Conservation (phyloP, 1,284 basidiomycete genomes). For the Afroboletus lepidellus region DNA sequence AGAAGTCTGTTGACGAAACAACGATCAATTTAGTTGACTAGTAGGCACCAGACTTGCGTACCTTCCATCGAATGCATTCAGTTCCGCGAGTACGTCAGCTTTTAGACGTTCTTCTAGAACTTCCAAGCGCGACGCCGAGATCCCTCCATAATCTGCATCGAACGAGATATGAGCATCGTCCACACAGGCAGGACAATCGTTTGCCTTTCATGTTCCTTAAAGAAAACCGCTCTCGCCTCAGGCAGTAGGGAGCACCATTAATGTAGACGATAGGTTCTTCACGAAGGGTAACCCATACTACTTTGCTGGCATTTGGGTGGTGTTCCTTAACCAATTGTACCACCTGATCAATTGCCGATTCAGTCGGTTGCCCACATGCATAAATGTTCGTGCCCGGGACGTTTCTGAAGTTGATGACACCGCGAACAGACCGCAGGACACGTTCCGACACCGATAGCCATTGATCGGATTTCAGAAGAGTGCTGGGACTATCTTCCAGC, state of each 20-base stretch:
- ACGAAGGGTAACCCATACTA: slow-evolving; percentile 91
- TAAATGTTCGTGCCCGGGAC: slow-evolving; percentile 85
- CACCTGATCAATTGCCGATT: slow-evolving; percentile 87
- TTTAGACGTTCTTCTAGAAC: slow-evolving; percentile 89
- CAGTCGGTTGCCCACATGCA: slow-evolving; percentile 89
- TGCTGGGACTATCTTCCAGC: slow-evolving; percentile 45
- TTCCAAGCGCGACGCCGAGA: slow-evolving; percentile 85
- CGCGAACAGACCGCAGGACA: slow-evolving; percentile 73
- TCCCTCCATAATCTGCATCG: slow-evolving; percentile 81
- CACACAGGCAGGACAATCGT: slow-evolving; percentile 3
- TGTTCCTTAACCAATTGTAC: slow-evolving; percentile 65
- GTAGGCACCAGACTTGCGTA: slow-evolving; percentile 30
- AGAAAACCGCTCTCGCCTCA: slow-evolving; percentile 77
- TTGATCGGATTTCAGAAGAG: slow-evolving; percentile 87
- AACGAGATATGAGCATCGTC: slow-evolving; percentile 3
- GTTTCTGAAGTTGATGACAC: slow-evolving; percentile 93
- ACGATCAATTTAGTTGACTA: not conserved
- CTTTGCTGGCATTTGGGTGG: slow-evolving; percentile 59
- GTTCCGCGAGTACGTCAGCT: slow-evolving; percentile 85
- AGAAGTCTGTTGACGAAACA: slow-evolving; percentile 49
- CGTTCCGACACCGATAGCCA: slow-evolving; percentile 76
- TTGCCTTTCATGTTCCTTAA: slow-evolving; percentile 85
- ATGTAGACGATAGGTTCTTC: slow-evolving; percentile 96
- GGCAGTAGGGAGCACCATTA: slow-evolving; percentile 82
- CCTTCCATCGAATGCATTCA: slow-evolving; percentile 82